A percentile compares a stretch with the other conserved stretches of the same genome.
Evolutionary conservation across 2,329 filamentous ascomycete genomes (phyloP).

Genomic region (Fusarium sp.): DNA sequence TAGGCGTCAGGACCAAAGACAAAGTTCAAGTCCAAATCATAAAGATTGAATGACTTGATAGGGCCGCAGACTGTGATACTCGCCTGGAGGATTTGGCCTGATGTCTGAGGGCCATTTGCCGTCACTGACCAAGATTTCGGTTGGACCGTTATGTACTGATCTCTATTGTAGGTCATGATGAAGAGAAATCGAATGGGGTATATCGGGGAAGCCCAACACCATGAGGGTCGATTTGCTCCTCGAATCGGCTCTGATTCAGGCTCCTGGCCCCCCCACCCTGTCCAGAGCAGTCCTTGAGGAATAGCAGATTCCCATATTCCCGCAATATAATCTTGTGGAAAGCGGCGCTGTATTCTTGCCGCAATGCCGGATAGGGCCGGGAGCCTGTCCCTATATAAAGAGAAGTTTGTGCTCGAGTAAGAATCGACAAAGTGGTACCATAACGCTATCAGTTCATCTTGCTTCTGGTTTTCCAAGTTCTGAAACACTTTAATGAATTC

Average conservation of each 20-base stretch:
- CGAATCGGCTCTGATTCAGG: background rate
- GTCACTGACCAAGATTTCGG: background rate
- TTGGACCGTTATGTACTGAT: no score
- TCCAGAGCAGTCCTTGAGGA: background rate
- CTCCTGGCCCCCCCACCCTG: no score
- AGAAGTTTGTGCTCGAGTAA: background rate
- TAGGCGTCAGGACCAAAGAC: background rate
- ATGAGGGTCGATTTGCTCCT: background rate
- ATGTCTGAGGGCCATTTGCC: background rate
- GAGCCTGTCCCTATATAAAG: background rate
- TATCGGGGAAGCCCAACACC: background rate
- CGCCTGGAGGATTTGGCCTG: background rate
- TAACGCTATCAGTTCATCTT: background rate
- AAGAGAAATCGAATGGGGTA: no score
- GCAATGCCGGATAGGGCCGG: background rate
- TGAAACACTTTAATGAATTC: background rate
- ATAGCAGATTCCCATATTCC: background rate
- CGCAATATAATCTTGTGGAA: background rate
- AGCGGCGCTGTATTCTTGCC: background rate
- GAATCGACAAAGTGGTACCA: background rate
- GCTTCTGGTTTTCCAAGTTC: accelerated
- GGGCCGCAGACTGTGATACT: background rate
- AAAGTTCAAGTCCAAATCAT: background rate
- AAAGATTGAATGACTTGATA: background rate
- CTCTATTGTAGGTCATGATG: no score